Conservation (phyloP, 805 yeast species). For the Candida manassasensis region DNA sequence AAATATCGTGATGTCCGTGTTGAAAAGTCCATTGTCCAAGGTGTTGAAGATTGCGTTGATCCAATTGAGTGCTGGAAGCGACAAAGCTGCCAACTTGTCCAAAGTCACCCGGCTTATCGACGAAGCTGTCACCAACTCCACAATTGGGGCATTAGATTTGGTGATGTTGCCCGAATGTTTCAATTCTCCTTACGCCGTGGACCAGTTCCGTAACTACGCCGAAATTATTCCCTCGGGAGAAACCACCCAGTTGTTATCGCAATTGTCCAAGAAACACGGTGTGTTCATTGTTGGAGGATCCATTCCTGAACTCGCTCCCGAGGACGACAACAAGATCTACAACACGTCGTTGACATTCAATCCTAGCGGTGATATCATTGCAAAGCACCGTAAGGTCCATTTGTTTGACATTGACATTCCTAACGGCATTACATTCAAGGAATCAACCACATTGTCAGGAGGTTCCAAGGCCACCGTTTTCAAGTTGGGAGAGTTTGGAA, state of each 20-base stretch:
- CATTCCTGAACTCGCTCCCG: constrained; percentile 66
- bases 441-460: constrained; percentile 67
- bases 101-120: constrained; percentile 62
- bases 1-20: constrained; percentile 16
- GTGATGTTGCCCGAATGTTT: constrained; percentile 93
- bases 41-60: constrained; percentile 75
- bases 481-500: constrained; percentile 58
- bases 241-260: constrained; percentile 55
- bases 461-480: constrained; percentile 82
- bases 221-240: constrained; percentile 80
- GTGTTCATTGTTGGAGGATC: constrained; percentile 86
- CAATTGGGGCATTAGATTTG: constrained; percentile 47
- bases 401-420: constrained; percentile 92
- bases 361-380: constrained; percentile 70
- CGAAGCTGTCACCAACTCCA: constrained; percentile 47
- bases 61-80: constrained; percentile 78
- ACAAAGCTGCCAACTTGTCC: constrained; percentile 70
- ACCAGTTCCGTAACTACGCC: constrained; percentile 81
- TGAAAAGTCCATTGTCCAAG: constrained; percentile 43
- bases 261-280: constrained; percentile 58
- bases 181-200: constrained; percentile 90
- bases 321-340: constrained; percentile 47
- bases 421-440: constrained; percentile 83
- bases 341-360: constrained; percentile 80
- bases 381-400: constrained; percentile 84